Evolutionary conservation across 768 basidiomycete species (phyloP).

Genomic region (Pisolithus sp.): DNA sequence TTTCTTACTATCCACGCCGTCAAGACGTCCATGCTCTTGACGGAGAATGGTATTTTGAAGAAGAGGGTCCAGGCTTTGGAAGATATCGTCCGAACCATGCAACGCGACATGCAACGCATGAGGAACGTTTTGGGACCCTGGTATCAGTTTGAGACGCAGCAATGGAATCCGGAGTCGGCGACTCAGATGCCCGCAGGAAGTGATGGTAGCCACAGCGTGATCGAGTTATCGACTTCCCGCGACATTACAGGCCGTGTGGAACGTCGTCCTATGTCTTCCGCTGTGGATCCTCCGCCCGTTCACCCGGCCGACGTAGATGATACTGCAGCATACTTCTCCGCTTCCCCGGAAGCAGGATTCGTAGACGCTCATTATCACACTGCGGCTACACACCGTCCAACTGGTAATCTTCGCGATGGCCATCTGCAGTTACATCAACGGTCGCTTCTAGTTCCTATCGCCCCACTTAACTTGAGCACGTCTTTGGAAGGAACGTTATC

Average conservation of each 20-base stretch:
- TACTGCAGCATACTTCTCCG: slow-evolving; percentile 17
- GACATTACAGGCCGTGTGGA: slow-evolving; percentile 9
- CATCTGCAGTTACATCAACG: slow-evolving; percentile 17
- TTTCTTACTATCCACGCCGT: slow-evolving; percentile 44
- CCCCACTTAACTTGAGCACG: slow-evolving; percentile 57
- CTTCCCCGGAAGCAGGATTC: slow-evolving; percentile 21
- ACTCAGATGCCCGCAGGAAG: background rate
- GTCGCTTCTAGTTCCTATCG: slow-evolving; percentile 34
- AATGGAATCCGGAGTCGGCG: slow-evolving; percentile 9
- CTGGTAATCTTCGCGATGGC: slow-evolving; percentile 16
- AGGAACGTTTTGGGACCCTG: slow-evolving; percentile 62
- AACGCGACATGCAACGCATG: slow-evolving; percentile 50
- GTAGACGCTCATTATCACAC: slow-evolving; percentile 8
- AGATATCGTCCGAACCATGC: slow-evolving; percentile 41
- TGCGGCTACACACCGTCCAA: slow-evolving; percentile 9
- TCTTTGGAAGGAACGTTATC: slow-evolving; percentile 57
- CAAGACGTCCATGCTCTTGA: slow-evolving; percentile 38
- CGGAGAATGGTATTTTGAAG: slow-evolving; percentile 62
- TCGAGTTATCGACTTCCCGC: slow-evolving; percentile 17
- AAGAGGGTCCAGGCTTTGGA: slow-evolving; percentile 56
- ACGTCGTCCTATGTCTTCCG: slow-evolving; percentile 7
- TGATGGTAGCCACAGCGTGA: slow-evolving; percentile 5
- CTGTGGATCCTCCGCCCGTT: background rate
- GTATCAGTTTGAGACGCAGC: slow-evolving; percentile 37
- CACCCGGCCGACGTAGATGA: slow-evolving; percentile 17